These are phyloP conservation scores for Dipsacomyces acuminosporus DNA, from an alignment of 371 early-diverging fungal species.

Conservation along the genomic window DNA sequence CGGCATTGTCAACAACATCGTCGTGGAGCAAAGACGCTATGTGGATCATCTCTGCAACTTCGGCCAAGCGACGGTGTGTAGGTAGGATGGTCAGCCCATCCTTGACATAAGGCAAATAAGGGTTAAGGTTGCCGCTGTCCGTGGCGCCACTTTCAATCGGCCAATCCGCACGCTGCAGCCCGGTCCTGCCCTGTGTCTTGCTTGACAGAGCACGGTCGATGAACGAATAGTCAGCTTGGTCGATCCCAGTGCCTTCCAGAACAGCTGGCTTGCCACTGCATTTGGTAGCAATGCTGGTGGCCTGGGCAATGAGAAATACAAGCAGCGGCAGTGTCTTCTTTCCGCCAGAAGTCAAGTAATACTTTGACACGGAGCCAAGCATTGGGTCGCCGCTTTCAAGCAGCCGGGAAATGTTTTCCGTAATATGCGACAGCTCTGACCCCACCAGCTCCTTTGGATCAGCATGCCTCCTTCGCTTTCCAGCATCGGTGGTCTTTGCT, in stretches of 20 bases:
- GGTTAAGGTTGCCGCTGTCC: constrained; percentile 32
- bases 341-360: constrained; percentile 83
- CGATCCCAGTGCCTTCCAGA: constrained; percentile 13
- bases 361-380: constrained; percentile 76
- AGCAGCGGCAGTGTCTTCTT: constrained; percentile 90
- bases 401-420: constrained; percentile 76
- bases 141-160: constrained; percentile 30
- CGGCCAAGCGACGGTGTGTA: constrained; percentile 86
- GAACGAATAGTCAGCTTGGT: constrained; percentile 35
- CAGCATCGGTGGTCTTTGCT: constrained; percentile 7
- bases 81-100: constrained; percentile 68
- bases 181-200: constrained; percentile 44
- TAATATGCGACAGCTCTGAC: constrained; percentile 69
- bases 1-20: constrained; percentile 83
- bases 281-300: constrained; percentile 67
- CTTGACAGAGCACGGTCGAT: constrained; percentile 48
- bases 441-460: constrained; percentile 44
- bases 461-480: constrained; percentile 5
- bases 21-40: constrained; percentile 93
- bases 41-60: constrained; percentile 96
- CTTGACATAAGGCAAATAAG: constrained; percentile 52
- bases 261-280: constrained; percentile 24
- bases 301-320: constrained; percentile 84
- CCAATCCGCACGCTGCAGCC: constrained; percentile 24
- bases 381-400: constrained; percentile 82